These are phyloP conservation scores for Globisporangium canariense DNA, from an alignment of 352 stramenopile genomes.

Conservation along the genomic window DNA sequence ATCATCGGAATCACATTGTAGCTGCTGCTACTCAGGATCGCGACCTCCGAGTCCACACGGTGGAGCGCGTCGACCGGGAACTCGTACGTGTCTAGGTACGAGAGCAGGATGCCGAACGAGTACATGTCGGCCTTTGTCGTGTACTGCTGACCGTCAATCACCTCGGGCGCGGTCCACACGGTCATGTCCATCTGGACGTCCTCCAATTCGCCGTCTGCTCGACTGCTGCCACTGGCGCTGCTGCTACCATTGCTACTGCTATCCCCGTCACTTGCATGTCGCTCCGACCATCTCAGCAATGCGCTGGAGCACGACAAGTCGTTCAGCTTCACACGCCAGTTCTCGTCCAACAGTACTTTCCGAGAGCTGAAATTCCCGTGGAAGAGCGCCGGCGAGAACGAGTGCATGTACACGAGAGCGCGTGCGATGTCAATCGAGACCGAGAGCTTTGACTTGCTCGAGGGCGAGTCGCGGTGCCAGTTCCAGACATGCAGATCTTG, in stretches of 20 bases:
- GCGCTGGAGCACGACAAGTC: conserved; percentile 43
- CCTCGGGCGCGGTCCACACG: conserved; percentile 40
- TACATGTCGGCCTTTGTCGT: conserved; percentile 46
- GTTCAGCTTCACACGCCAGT: conserved; percentile 41
- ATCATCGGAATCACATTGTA: conserved; percentile 11
- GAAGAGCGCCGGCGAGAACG: conserved; percentile 31
- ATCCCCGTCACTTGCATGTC: conserved; percentile 14
- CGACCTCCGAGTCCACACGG: conserved; percentile 39
- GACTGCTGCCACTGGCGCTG: not conserved
- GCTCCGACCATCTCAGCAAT: conserved; percentile 31
- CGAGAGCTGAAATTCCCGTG: conserved; percentile 45
- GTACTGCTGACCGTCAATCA: conserved; percentile 42
- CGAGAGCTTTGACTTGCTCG: conserved; percentile 35
- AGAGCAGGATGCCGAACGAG: conserved; percentile 38
- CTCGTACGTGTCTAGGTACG: conserved; percentile 38
- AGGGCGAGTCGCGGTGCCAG: conserved; percentile 23
- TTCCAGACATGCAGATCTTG: conserved; percentile 16
- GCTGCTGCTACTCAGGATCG: conserved; percentile 30
- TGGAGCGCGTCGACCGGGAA: conserved; percentile 29
- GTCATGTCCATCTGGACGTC: conserved; percentile 49
- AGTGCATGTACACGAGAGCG: conserved; percentile 47
- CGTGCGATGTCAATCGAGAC: conserved; percentile 38
- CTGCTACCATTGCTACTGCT: not conserved
- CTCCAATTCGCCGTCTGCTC: not conserved
- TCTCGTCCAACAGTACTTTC: conserved; percentile 36